phyloP scores from a whole-genome alignment of 2,329 filamentous ascomycete genomes.

The Aspergillus chevalieri region DNA sequence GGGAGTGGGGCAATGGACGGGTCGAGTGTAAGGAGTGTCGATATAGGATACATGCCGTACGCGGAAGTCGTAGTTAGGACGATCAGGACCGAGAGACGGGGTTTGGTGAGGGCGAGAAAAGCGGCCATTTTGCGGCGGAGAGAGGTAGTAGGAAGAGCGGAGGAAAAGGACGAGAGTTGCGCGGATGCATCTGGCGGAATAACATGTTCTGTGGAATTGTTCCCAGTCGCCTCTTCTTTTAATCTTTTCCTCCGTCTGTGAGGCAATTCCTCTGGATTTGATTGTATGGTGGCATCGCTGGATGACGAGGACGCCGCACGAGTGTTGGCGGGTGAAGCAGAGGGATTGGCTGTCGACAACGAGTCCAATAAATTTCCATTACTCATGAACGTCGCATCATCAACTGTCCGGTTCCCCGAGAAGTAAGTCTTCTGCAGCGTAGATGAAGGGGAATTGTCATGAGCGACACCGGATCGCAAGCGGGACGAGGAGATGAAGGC shows the following conservation, averaged over 20 bases:
- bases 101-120: constrained; percentile 89
- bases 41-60: constrained; percentile 89
- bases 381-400: constrained; percentile 10
- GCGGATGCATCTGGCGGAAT: constrained; percentile 58
- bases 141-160: constrained; percentile 51
- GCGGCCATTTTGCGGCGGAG: constrained; percentile 65
- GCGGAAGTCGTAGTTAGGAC: constrained; percentile 84
- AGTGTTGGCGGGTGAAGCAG: constrained; percentile 7
- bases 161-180: constrained; percentile 52
- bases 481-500: constrained; percentile 27
- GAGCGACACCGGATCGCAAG: constrained; percentile 23
- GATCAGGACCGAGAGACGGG: constrained; percentile 83
- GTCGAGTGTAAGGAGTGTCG: constrained; percentile 76
- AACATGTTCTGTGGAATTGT: constrained; percentile 21
- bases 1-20: constrained; percentile 53
- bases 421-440: constrained; percentile 35
- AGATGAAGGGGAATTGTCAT: constrained; percentile 19
- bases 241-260: constrained; percentile 40
- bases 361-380: constrained; percentile 20
- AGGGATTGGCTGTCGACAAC: constrained; percentile 18
- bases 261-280: constrained; percentile 29
- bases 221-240: constrained; percentile 25
- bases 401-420: constrained; percentile 27
- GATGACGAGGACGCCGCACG: constrained; percentile 7
- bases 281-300: constrained; percentile 13